These are phyloP conservation scores for Schizophyllum amplum DNA, from an alignment of 1,284 basidiomycete species.

Conservation along the genomic window DNA sequence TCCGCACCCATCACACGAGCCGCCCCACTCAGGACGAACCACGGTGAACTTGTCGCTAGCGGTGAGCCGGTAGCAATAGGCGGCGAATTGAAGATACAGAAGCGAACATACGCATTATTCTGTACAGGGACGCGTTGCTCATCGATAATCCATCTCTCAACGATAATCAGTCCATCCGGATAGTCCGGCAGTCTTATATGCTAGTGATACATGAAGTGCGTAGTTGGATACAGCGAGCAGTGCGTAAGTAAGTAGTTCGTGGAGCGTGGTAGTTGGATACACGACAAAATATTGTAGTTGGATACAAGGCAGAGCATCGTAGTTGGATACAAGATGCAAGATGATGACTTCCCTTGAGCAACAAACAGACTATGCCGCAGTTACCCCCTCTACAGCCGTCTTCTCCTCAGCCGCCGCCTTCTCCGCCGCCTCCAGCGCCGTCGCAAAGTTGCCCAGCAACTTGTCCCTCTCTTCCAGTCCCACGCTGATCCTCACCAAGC, in stretches of 20 bases:
- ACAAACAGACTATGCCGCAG: constrained; percentile 1
- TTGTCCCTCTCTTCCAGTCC: constrained; percentile 76
- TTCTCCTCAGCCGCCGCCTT: constrained; percentile 16
- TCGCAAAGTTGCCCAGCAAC: constrained; percentile 56
- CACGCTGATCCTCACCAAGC: constrained; percentile 83
- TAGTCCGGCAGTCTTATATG: no score
- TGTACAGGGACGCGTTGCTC: no score
- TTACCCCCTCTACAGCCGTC: background rate
- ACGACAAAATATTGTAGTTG: constrained; percentile 15
- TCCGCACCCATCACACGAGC: no score
- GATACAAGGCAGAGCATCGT: constrained; percentile 18
- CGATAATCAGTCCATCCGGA: no score
- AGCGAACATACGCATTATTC: no score
- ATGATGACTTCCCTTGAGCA: constrained; percentile 9
- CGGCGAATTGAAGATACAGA: no score
- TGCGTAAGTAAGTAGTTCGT: background rate
- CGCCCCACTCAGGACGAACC: no score
- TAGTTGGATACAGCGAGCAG: background rate
- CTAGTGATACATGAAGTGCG: background rate
- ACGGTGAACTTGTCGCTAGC: no score
- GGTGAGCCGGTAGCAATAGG: no score
- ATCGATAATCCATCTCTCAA: no score
- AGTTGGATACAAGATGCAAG: constrained; percentile 18
- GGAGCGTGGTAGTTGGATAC: constrained; percentile 14
- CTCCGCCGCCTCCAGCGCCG: constrained; percentile 68